Conservation (phyloP, 768 basidiomycete genomes). For the Suillus placidus region DNA sequence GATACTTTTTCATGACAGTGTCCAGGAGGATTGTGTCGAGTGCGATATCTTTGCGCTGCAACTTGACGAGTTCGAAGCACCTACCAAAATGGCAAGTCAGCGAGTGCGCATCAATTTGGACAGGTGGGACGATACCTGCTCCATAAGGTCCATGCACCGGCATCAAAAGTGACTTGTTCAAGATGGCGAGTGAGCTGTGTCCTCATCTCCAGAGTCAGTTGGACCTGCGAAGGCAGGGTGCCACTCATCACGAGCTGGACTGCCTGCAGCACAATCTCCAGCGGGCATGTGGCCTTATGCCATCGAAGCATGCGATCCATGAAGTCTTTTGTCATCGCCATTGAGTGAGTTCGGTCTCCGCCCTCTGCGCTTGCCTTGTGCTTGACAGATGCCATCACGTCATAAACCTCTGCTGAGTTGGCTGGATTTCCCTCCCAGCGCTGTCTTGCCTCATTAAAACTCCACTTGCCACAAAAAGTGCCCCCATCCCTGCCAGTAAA, state of each 20-base stretch:
- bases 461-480: neutral
- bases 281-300: neutral
- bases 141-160: too few species aligned
- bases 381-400: slow-evolving; percentile 29
- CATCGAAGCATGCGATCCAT: neutral
- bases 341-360: slow-evolving; percentile 29
- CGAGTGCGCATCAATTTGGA: too few species aligned
- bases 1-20: slow-evolving; percentile 3
- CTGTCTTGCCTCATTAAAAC: neutral
- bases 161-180: too few species aligned
- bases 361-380: slow-evolving; percentile 23
- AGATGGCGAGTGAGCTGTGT: too few species aligned
- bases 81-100: slow-evolving; percentile 16
- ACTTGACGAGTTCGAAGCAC: slow-evolving; percentile 33
- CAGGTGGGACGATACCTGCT: too few species aligned
- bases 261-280: neutral
- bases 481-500: neutral
- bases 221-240: neutral
- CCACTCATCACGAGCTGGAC: neutral
- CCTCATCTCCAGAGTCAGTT: too few species aligned
- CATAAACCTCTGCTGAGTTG: slow-evolving; percentile 24
- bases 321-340: slow-evolving; percentile 21
- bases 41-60: slow-evolving; percentile 27
- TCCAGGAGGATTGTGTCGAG: neutral
- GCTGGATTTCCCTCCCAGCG: slow-evolving; percentile 32